These are phyloP conservation scores for Tricholoma hemisulphureum DNA, from an alignment of 768 basidiomycete species.

Conservation along the genomic window DNA sequence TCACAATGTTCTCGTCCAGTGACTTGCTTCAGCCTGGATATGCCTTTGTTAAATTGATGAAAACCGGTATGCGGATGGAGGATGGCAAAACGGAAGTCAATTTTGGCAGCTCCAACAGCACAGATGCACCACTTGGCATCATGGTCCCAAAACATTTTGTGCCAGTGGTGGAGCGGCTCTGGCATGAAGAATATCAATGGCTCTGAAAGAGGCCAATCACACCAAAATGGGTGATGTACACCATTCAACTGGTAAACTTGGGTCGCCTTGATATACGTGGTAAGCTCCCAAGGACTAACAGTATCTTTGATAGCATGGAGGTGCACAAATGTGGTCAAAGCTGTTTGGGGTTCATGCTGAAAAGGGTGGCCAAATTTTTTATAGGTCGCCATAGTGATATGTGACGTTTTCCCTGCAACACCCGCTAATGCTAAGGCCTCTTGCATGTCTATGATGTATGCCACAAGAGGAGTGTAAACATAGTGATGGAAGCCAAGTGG, in stretches of 20 bases:
- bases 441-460: constrained; percentile 32
- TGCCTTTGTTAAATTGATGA: constrained; percentile 38
- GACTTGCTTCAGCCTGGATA: constrained; percentile 40
- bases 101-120: constrained; percentile 27
- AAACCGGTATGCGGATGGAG: constrained; percentile 35
- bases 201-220: constrained; percentile 33
- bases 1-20: constrained; percentile 40
- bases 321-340: constrained; percentile 15
- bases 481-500: constrained; percentile 20
- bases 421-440: constrained; percentile 29
- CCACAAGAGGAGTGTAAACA: constrained; percentile 28
- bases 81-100: constrained; percentile 36
- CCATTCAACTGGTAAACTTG: constrained; percentile 27
- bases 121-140: constrained; percentile 35
- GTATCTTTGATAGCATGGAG: constrained; percentile 10
- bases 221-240: constrained; percentile 37
- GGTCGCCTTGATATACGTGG: constrained; percentile 20
- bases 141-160: constrained; percentile 39
- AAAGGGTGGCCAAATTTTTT: constrained; percentile 30
- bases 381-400: constrained; percentile 27
- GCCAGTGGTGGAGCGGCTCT: constrained; percentile 39
- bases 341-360: constrained; percentile 23
- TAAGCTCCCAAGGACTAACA: constrained; percentile 24
- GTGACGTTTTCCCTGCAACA: constrained; percentile 28
- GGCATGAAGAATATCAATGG: constrained; percentile 33